A percentile compares a stretch with the other conserved stretches of the same genome.
Conservation (phyloP, 768 basidiomycete species). For the Lentinula sp. region DNA sequence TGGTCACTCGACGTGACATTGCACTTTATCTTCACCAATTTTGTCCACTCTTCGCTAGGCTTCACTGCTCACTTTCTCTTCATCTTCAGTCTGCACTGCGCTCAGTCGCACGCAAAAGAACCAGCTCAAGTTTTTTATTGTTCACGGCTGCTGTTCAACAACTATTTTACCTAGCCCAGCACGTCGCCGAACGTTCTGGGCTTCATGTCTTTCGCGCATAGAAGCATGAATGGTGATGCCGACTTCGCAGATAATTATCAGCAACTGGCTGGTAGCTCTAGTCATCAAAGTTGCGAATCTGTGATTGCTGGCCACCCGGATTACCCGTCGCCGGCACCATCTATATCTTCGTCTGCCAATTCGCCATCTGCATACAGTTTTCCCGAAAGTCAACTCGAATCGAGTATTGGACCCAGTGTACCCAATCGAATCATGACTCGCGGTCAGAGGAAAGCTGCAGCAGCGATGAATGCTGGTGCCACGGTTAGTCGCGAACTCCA, state of each 20-base stretch:
- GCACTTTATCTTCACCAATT: neutral
- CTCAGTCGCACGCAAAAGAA: neutral
- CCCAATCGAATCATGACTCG: conserved; percentile 43
- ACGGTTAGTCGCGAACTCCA: conserved; percentile 21
- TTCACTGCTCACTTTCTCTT: neutral
- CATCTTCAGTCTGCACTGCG: neutral
- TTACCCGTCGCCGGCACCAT: neutral
- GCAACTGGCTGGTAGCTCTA: neutral
- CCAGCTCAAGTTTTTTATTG: neutral
- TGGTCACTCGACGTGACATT: neutral
- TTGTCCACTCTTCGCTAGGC: neutral
- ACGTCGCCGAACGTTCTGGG: neutral
- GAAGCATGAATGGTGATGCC: neutral
- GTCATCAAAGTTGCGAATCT: neutral
- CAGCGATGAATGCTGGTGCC: conserved; percentile 11
- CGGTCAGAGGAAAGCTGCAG: conserved; percentile 30
- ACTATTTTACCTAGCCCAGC: neutral
- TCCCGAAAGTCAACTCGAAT: conserved; percentile 30
- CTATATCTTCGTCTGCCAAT: neutral
- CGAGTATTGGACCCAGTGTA: conserved; percentile 50
- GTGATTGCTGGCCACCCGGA: neutral
- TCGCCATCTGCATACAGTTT: conserved; percentile 3
- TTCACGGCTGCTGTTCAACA: neutral
- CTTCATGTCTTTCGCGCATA: neutral
- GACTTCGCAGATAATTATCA: neutral